Evolutionary conservation across 352 stramenopile genomes (phyloP).

Genomic region (Phytophthora fragariaefolia): DNA sequence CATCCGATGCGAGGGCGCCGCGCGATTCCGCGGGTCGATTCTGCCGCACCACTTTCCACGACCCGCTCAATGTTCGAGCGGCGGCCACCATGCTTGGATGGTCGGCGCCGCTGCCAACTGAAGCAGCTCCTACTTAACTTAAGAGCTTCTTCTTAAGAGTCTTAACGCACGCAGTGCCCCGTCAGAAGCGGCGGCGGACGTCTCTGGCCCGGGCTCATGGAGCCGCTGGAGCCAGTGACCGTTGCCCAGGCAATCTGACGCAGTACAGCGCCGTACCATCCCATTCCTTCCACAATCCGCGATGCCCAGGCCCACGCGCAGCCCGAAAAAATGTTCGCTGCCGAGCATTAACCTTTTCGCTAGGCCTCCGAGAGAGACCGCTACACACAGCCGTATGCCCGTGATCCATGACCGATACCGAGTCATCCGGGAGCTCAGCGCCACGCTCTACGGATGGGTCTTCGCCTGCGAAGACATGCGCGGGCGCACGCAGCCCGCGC

Average conservation of each 20-base stretch:
- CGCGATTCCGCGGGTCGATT: background rate
- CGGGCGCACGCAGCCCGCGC: background rate
- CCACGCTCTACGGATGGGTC: conserved; percentile 55
- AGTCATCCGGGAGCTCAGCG: conserved; percentile 36
- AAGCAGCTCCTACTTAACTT: background rate
- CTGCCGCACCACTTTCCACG: background rate
- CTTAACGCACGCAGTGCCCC: background rate
- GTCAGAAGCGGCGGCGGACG: background rate
- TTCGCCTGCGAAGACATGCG: conserved; percentile 48
- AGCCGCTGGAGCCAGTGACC: conserved; percentile 1
- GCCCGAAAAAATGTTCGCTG: background rate
- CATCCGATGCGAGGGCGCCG: too few relatives aligned
- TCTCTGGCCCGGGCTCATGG: too few relatives aligned
- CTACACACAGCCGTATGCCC: conserved; percentile 8
- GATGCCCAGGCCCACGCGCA: background rate
- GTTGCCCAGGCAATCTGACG: background rate
- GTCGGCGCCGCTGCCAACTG: background rate
- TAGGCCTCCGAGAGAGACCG: background rate
- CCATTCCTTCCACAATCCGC: conserved; percentile 6
- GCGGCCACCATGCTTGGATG: too few relatives aligned
- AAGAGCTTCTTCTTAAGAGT: too few relatives aligned
- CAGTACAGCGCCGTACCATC: background rate
- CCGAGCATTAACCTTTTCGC: background rate
- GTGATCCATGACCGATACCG: conserved; percentile 36
- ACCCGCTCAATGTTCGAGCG: background rate